phyloP scores from a whole-genome alignment of 768 basidiomycete genomes.

The Russula emetica region DNA sequence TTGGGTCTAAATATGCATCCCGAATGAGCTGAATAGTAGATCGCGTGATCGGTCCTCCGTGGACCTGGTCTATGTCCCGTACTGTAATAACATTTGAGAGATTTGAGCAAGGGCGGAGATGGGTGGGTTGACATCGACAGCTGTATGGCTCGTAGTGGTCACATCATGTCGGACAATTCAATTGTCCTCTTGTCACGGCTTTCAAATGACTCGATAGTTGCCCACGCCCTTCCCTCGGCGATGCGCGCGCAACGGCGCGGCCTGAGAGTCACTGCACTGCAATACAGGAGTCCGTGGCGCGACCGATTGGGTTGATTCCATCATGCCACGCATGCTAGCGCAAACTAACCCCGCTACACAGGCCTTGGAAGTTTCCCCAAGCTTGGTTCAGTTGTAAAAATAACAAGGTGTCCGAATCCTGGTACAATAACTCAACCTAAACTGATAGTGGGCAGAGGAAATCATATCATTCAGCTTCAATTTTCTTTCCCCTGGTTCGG shows the following conservation, averaged over 20 bases:
- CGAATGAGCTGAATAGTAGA: not conserved
- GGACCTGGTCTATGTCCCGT: not conserved
- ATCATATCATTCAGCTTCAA: not conserved
- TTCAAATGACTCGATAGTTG: not conserved
- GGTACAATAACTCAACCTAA: not conserved
- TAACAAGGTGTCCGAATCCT: not conserved
- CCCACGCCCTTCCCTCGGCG: slow-evolving; percentile 4
- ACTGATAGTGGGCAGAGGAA: not conserved
- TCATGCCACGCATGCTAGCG: not conserved
- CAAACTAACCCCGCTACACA: not conserved
- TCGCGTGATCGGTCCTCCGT: not conserved
- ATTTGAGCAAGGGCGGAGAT: not conserved
- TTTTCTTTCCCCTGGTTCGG: not conserved
- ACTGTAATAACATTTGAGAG: no score
- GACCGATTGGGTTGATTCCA: no score
- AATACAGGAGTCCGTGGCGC: not conserved
- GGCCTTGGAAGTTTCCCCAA: no score
- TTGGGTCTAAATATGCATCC: no score
- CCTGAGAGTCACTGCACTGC: no score
- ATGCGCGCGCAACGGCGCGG: slow-evolving; percentile 12
- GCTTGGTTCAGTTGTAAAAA: not conserved
- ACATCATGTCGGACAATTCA: not conserved
- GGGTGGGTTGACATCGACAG: not conserved
- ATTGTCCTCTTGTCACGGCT: not conserved
- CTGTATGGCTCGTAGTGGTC: not conserved